Base-by-base conservation (phyloP, 371 early-diverging fungal species). In the Rhizomucor pusillus region DNA sequence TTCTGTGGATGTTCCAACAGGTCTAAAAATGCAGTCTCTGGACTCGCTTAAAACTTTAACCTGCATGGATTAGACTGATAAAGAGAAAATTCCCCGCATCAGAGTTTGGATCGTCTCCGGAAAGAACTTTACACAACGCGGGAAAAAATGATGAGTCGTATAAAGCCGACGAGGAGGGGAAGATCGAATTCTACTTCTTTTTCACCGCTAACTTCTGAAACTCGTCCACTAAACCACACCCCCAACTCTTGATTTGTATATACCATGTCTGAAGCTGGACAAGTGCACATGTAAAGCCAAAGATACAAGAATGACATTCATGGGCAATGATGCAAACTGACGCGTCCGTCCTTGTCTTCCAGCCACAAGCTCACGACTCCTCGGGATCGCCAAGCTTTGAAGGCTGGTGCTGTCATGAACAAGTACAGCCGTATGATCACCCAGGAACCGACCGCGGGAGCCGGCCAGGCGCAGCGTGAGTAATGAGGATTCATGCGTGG, bases 401-500 rank as follows among this genome's bases (percentile, higher is more conserved):
- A 54, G 23, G 56, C 62, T 16, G 16, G 56, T 16, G 37, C 24
- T 25, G 63, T 60, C 20, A 60, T 75, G 23, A 94, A 94, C 82
- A 87, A 85, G 56, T 92, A 81, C 77, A 89, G 89, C 59, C 69
- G 88, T 41, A 81, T 74, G 45, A 89, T 97, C 61, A 97, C 98
- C 20, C 90, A 95, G 69, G 81, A 84, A 39, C 92, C 91, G 59
- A 79, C 90, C 20, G 93, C 93, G 57, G 96, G 95, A 39, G 94
- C 95, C 33, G 89, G 90, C 49, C 96, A 97, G 72, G 98, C 98
- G n/a, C 93, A 94, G 90, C 80, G 93, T 93, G 82, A 73, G 84
- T 74, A 39, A 11, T 4, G 13, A 43, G 16, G 11, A 43, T 24
- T 18, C 29, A 14, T 57, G 14, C 7, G 36, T 41, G 14, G 40